Evolutionary conservation across 805 yeast genomes (phyloP).

Genomic region (Candida railenensis): DNA sequence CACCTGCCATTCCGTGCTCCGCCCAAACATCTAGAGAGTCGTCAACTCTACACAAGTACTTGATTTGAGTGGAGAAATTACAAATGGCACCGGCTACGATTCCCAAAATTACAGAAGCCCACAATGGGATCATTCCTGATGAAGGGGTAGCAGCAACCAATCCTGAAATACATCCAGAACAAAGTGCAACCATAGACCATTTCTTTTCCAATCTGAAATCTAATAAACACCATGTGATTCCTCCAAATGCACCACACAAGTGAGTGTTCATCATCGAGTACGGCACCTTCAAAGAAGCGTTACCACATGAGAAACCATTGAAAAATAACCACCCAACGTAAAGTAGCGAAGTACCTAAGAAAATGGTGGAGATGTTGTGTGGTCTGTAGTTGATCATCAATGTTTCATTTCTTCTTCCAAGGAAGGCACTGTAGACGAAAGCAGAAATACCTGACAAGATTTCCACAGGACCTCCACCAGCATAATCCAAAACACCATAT

Average conservation of each 20-base stretch:
- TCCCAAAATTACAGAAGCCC: conserved; percentile 89
- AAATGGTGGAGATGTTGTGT: conserved; percentile 88
- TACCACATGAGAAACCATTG: conserved; percentile 85
- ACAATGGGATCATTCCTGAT: conserved; percentile 85
- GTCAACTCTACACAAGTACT: conserved; percentile 77
- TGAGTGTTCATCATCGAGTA: conserved; percentile 93
- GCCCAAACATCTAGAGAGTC: conserved; percentile 94
- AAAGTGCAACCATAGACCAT: conserved; percentile 92
- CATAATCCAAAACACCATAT: conserved; percentile 94
- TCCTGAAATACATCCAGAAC: conserved; percentile 95
- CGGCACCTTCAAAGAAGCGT: conserved; percentile 79
- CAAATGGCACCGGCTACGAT: conserved; percentile 78
- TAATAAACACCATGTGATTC: conserved; percentile 85
- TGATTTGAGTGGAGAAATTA: conserved; percentile 86
- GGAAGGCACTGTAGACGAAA: conserved; percentile 75
- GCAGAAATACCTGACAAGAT: conserved; percentile 90
- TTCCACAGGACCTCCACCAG: conserved; percentile 98
- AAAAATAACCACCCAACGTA: conserved; percentile 98
- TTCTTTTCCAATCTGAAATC: conserved; percentile 87
- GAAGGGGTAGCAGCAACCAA: conserved; percentile 97
- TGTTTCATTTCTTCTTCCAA: conserved; percentile 76
- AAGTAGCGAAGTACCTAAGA: conserved; percentile 80
- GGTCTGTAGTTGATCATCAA: conserved; percentile 87
- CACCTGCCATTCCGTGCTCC: conserved; percentile 98
- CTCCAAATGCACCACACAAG: conserved; percentile 86